These are phyloP conservation scores for Podaxis rugospora DNA, from an alignment of 768 basidiomycete species.

Conservation along the genomic window DNA sequence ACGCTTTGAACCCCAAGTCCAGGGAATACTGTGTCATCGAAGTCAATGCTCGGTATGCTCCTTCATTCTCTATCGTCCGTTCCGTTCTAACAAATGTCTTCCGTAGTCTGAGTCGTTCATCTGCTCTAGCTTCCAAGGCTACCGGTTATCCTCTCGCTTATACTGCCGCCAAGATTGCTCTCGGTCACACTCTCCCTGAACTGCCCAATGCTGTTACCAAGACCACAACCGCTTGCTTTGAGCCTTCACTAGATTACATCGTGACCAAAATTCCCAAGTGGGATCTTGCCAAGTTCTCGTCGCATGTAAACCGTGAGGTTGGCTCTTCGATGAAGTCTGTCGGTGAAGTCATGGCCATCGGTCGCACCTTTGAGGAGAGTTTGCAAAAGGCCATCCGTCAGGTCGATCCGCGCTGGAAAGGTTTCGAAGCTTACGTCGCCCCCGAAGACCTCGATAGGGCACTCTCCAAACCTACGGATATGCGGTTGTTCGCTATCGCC, in stretches of 20 bases:
- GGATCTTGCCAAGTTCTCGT: constrained; percentile 97
- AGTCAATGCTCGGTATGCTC: constrained; percentile 81
- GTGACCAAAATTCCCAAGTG: constrained; percentile 99
- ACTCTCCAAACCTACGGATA: constrained; percentile 84
- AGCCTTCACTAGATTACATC: constrained; percentile 97
- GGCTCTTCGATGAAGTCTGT: constrained; percentile 99
- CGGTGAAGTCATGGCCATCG: constrained; percentile 99
- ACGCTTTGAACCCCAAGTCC: constrained; percentile 90
- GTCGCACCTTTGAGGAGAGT: constrained; percentile 97
- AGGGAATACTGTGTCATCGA: constrained; percentile 98
- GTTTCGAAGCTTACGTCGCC: constrained; percentile 92
- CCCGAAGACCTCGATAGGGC: constrained; percentile 83
- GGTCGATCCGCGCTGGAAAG: constrained; percentile 94
- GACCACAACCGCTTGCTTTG: constrained; percentile 98
- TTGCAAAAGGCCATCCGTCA: constrained; percentile 98
- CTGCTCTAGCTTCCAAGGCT: constrained; percentile 96
- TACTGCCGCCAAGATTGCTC: constrained; percentile 97
- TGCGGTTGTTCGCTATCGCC: constrained; percentile 94
- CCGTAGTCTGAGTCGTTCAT: constrained; percentile 72
- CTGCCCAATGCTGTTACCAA: constrained; percentile 99
- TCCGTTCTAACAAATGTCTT: constrained; percentile 1
- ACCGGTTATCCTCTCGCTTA: constrained; percentile 99
- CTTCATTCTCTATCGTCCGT: background rate
- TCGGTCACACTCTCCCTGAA: constrained; percentile 96
- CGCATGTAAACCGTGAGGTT: constrained; percentile 89